Base-by-base conservation (phyloP, 202 grass and related monocot species). In the Hordeum pubiflorum region DNA sequence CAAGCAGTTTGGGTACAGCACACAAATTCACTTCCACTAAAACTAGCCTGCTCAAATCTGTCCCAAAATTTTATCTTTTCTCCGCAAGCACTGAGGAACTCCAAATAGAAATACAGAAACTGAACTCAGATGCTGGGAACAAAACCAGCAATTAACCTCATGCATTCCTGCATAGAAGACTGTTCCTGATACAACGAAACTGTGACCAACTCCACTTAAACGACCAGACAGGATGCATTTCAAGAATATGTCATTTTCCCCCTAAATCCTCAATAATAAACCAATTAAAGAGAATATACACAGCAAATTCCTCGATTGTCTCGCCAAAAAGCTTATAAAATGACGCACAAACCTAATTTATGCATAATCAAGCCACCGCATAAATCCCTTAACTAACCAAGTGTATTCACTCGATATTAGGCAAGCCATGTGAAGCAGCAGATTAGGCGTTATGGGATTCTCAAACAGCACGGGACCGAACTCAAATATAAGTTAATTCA, bases 21-120 rank as follows among this genome's bases (percentile, higher is more conserved):
- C 36, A 31, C 18, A 59, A n/a, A 70, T 24, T 71, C 44, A 32
- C 55, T 74, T 33, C 37, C 37, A 71, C 72, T 55, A 66, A 78
- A 83, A 84, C 21, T 75, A 74, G 32, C 41, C 10, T 69, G 26
- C 60, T 31, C 46, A 75, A 23, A 66, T 69, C 29, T 75, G 8
- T 46, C 27, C 7, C 32, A 54, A 78, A 54, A 59, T 67, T 21
- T 37, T 40, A 60, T 6, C 21, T 59, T 6, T 63, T 11, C 12
- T 58, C 21, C 14, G 0, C 44, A 26, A 7, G 2, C 33, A 61
- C 69, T 65, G 31, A 32, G 40, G 9, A 72, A 46, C 44, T 74
- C 26, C 41, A 27, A 38, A 77, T 32, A 17, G 17, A 68, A 63
- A 46, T 50, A 84, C 29, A 13, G 36, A 72, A 84, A 34, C 2